Conservation (phyloP, 2,329 filamentous ascomycete genomes). For the Xylariomycetidae sp. region DNA sequence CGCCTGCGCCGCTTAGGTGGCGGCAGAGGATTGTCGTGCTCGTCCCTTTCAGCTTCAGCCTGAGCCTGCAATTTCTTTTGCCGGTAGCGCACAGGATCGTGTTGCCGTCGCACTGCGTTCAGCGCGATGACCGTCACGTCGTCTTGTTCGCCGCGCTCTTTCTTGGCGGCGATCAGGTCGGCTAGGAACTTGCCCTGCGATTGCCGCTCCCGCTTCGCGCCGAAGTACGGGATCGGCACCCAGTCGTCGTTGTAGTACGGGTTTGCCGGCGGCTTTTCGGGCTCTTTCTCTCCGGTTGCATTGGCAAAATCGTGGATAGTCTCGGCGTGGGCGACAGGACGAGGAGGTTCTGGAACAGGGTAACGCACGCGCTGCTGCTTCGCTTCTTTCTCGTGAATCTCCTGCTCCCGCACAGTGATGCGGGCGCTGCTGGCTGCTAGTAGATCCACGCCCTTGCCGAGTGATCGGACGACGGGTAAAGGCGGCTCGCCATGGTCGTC, state of each 20-base stretch:
- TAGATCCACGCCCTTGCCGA: constrained; percentile 59
- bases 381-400: constrained; percentile 48
- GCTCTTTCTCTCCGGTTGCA: background rate
- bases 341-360: too few species aligned
- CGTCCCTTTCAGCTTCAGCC: background rate
- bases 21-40: background rate
- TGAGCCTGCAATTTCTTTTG: background rate
- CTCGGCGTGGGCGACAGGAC: too few species aligned
- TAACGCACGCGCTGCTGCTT: constrained; percentile 14
- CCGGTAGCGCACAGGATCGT: background rate
- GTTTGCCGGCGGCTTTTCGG: too few species aligned
- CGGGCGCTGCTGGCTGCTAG: constrained; percentile 65
- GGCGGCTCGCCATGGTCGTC: constrained; percentile 31
- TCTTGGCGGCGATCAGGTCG: constrained; percentile 59
- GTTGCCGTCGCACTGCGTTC: constrained; percentile 10
- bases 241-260: constrained; percentile 31
- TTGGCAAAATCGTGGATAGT: constrained; percentile 6
- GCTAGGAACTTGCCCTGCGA: constrained; percentile 50
- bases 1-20: background rate
- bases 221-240: constrained; percentile 38
- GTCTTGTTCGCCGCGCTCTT: constrained; percentile 57
- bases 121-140: constrained; percentile 48
- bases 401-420: constrained; percentile 60
- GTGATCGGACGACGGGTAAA: constrained; percentile 42
- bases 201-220: constrained; percentile 38